These are phyloP conservation scores for Fonsecaea pedrosoi DNA, from an alignment of 2,329 filamentous ascomycete species.

Conservation along the genomic window DNA sequence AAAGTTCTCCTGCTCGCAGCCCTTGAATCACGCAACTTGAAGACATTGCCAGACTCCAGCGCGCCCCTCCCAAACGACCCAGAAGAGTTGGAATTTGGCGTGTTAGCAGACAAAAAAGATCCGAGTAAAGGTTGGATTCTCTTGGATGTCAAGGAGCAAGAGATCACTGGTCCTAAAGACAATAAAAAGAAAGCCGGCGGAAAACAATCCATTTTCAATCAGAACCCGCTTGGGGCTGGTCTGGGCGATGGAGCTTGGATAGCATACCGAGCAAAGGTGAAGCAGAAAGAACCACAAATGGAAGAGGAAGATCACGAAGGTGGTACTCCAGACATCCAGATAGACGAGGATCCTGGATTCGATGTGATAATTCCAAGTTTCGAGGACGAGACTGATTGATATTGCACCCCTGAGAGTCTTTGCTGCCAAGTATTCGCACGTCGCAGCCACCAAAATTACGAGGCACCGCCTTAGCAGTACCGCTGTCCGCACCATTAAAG, in stretches of 20 bases:
- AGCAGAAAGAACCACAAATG: slow-evolving; percentile 24
- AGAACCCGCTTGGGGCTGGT: slow-evolving; percentile 46
- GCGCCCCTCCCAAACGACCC: slow-evolving; percentile 48
- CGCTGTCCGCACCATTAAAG: not conserved
- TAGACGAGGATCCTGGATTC: slow-evolving; percentile 41
- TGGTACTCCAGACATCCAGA: slow-evolving; percentile 35
- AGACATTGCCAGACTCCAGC: slow-evolving; percentile 46
- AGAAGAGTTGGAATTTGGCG: slow-evolving; percentile 55
- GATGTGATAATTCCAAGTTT: slow-evolving; percentile 43
- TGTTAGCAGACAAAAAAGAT: slow-evolving; percentile 57
- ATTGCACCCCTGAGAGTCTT: slow-evolving; percentile 1
- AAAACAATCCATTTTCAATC: slow-evolving; percentile 44
- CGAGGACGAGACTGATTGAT: slow-evolving; percentile 41
- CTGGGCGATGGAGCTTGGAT: slow-evolving; percentile 50
- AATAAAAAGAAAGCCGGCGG: slow-evolving; percentile 41
- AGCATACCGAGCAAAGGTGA: slow-evolving; percentile 47
- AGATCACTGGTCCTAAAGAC: slow-evolving; percentile 40
- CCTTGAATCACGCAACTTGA: slow-evolving; percentile 56
- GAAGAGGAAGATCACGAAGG: slow-evolving; percentile 31
- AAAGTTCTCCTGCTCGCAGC: slow-evolving; percentile 65
- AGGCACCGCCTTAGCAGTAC: not conserved
- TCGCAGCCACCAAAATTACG: not conserved
- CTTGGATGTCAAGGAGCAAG: slow-evolving; percentile 46
- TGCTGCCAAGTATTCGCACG: not conserved
- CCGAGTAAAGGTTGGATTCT: slow-evolving; percentile 57